Evolutionary conservation across 768 basidiomycete genomes (phyloP).

Genomic region (Tulasnella sp.): DNA sequence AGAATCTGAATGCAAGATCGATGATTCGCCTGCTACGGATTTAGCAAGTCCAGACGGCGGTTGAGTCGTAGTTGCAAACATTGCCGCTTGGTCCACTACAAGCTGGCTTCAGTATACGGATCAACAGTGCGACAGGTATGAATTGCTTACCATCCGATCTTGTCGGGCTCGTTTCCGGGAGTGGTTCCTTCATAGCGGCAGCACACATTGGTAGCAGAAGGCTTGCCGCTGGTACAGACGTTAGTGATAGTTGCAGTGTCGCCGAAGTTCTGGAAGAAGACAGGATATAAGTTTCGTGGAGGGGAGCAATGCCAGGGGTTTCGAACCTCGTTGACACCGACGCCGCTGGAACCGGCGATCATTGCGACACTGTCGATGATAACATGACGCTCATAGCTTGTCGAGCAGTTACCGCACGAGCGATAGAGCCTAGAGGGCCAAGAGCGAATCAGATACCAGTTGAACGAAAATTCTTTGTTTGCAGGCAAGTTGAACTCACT

Average conservation of each 20-base stretch:
- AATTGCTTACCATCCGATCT: neutral
- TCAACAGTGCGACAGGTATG: neutral
- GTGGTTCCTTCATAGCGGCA: neutral
- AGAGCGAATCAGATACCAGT: neutral
- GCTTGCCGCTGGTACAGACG: slow-evolving; percentile 15
- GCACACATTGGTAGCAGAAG: neutral
- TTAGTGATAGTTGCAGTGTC: slow-evolving; percentile 7
- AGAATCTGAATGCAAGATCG: neutral
- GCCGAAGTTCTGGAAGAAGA: slow-evolving; percentile 15
- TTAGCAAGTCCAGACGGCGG: neutral
- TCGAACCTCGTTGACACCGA: slow-evolving; percentile 6
- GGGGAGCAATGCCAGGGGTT: no score
- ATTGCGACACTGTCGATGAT: neutral
- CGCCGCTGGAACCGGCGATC: neutral
- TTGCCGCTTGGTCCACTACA: neutral
- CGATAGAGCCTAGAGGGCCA: neutral
- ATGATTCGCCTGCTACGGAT: no score
- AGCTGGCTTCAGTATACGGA: neutral
- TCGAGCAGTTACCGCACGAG: neutral
- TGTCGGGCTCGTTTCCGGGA: neutral
- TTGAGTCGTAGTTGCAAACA: neutral
- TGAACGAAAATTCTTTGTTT: neutral
- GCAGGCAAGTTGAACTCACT: neutral
- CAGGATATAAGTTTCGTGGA: neutral
- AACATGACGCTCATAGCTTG: neutral